Conservation (phyloP, 2,329 filamentous ascomycete species). For the Xylariaceae sp. region DNA sequence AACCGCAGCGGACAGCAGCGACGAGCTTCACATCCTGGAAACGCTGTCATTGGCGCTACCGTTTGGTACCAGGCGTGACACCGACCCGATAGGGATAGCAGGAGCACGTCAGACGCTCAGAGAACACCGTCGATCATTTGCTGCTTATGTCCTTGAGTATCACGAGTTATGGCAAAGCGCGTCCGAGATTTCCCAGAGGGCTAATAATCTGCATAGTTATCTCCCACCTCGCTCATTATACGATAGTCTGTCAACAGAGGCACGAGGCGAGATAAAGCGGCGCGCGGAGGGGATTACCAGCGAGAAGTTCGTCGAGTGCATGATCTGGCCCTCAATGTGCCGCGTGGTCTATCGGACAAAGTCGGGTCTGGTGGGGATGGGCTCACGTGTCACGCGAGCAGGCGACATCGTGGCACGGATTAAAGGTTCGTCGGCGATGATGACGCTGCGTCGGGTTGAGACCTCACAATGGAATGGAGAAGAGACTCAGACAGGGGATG, state of each 20-base stretch:
- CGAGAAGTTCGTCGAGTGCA: conserved; percentile 3
- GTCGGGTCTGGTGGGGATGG: conserved; percentile 7
- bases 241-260: conserved; percentile 1
- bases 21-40: conserved; percentile 4
- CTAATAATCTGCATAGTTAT: neutral
- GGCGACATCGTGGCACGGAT: conserved; percentile 6
- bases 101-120: conserved; percentile 3
- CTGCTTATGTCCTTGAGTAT: conserved; percentile 7
- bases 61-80: conserved; percentile 1
- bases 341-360: conserved; percentile 6
- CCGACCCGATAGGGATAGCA: conserved; percentile 1
- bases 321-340: conserved; percentile 8
- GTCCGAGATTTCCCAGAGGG: conserved; percentile 1
- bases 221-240: conserved; percentile 4
- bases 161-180: conserved; percentile 2
- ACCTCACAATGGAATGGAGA: neutral
- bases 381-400: conserved; percentile 3
- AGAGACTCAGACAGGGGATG: neutral
- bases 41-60: conserved; percentile 6
- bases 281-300: conserved; percentile 4
- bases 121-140: conserved; percentile 3
- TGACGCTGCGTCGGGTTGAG: conserved; percentile 6
- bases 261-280: conserved; percentile 4
- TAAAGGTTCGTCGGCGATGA: conserved; percentile 4
- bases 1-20: neutral